Base-by-base conservation (phyloP, 495 filamentous ascomycete genomes). In the Talaromyces stipitatus region DNA sequence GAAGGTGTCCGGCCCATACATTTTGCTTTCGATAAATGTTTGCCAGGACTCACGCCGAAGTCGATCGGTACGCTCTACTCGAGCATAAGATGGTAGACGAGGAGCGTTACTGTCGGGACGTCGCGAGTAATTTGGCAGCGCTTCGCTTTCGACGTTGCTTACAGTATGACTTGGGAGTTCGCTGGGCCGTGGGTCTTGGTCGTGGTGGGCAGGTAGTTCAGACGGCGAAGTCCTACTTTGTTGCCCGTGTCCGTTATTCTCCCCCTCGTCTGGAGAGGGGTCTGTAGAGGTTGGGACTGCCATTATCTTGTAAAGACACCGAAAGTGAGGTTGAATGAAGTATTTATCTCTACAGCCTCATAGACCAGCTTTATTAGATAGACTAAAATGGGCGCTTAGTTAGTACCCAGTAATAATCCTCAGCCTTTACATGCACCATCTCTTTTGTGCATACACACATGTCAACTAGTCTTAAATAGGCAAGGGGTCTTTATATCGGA, bases 11-110 rank as follows among this genome's bases (percentile, higher is more conserved):
- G 23, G 18, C 9, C 14, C 26, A 26, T 30, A 46, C 43, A 47
- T 41, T 43, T 51, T 57, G 3, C 26, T 14, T 27, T 50, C 55
- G 38, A 57, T n/a, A 22, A 57, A 57, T 4, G 41, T 45, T 3
- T 41, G 26, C 27, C 50, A 12, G 22, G 55, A 57, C 22, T 45
- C 43, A 14, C 16, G 50, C 23, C 55, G 41, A 18, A 2, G 43
- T 51, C 45, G 33, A 22, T 18, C 55, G 26, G 12, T 18, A 4
- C 9, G 28, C 36, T 16, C 10, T 2, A 41, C 29, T 2, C 23
- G 55, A 14, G 27, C 55, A 20, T 57, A 51, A 16, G 55, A 57
- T 20, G 55, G 55, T 3, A 51, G 55, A 22, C 53, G 30, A 7
- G 53, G 29, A 11, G 8, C 24, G 32, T 24, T 43, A 11, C n/a